A percentile compares a stretch with the other conserved stretches of the same genome.
These are phyloP conservation scores for Aspergillus novoparasiticus DNA, from an alignment of 2,329 filamentous ascomycete species.

Conservation along the genomic window DNA sequence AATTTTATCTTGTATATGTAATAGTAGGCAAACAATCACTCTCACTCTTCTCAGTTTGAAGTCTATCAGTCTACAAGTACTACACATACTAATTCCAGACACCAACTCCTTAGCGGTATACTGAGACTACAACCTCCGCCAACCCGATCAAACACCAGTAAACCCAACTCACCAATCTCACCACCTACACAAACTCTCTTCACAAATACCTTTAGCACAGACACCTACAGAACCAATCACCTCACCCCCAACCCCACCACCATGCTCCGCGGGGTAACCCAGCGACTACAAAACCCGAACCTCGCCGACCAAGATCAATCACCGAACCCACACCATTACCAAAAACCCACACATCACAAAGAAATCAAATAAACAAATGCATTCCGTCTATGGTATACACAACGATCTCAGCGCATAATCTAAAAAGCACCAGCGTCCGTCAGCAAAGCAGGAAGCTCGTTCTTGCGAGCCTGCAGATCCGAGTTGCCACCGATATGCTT, in stretches of 20 bases:
- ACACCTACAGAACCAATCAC: not conserved
- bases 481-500: conserved; percentile 97
- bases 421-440: conserved; percentile 66
- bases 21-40: not conserved
- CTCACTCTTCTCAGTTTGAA: no score
- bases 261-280: not conserved
- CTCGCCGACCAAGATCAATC: not conserved
- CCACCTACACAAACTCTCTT: not conserved
- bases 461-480: conserved; percentile 70
- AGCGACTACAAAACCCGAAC: not conserved
- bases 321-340: not conserved
- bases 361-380: not conserved
- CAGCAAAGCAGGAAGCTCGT: conserved; percentile 65
- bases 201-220: not conserved
- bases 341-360: not conserved
- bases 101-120: no score
- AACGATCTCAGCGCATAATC: conserved; percentile 6
- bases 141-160: no score
- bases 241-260: not conserved
- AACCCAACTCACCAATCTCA: not conserved
- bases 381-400: not conserved
- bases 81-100: no score
- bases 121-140: no score
- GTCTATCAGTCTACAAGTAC: not conserved
- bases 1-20: conserved; percentile 13